A percentile compares a stretch with the other conserved stretches of the same genome.
Evolutionary conservation across 768 basidiomycete genomes (phyloP).

Genomic region (Rhizopogon roseolus): DNA sequence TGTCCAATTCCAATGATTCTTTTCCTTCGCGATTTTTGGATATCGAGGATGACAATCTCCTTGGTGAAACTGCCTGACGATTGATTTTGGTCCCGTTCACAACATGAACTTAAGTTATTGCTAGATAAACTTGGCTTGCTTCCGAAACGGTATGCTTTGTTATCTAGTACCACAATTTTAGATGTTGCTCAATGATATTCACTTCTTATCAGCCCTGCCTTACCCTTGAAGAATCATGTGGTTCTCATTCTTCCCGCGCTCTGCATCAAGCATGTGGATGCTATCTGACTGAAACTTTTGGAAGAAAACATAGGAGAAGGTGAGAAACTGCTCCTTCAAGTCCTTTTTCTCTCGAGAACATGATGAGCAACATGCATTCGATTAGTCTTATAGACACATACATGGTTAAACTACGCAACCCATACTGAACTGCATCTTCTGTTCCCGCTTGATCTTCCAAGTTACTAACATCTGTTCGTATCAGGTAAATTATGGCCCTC

Average conservation of each 20-base stretch:
- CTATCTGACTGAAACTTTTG: conserved; percentile 81
- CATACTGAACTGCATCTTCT: conserved; percentile 14
- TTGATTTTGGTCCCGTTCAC: too few species aligned
- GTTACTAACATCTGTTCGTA: neutral
- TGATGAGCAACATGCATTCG: conserved; percentile 66
- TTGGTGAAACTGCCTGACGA: too few species aligned
- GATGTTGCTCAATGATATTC: neutral
- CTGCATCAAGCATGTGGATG: conserved; percentile 76
- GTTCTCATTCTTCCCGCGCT: conserved; percentile 13
- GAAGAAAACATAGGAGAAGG: conserved; percentile 72
- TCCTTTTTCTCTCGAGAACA: conserved; percentile 13
- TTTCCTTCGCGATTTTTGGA: too few species aligned
- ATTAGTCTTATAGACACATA: conserved; percentile 92
- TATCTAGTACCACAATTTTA: conserved; percentile 4
- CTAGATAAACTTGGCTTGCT: conserved; percentile 44
- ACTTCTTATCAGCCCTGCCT: conserved; percentile 60
- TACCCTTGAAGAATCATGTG: conserved; percentile 60
- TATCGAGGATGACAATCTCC: too few species aligned
- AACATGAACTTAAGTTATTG: too few species aligned
- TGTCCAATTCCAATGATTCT: too few species aligned
- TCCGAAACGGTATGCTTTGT: conserved; percentile 46
- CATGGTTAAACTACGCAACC: conserved; percentile 57
- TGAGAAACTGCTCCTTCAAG: conserved; percentile 28
- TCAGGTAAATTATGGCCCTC: conserved; percentile 1
- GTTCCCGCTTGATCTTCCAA: neutral